Evolutionary conservation across 495 filamentous ascomycete genomes (phyloP).

Genomic region (Amniculicola lignicola): DNA sequence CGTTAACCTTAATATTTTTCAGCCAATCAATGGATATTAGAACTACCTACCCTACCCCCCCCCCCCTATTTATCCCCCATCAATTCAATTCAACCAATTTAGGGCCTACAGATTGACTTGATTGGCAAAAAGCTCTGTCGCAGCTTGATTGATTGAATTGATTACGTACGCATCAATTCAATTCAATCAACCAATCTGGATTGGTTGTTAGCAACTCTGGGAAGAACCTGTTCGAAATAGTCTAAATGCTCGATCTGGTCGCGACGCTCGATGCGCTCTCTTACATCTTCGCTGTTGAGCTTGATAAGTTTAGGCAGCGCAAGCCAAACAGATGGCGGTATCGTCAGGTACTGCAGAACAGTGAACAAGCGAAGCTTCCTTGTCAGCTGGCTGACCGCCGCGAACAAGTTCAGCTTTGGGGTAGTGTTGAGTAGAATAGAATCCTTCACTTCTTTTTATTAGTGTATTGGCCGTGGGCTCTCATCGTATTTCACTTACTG

Average conservation of each 20-base stretch:
- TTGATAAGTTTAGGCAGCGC: conserved; percentile 1
- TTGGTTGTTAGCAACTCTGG: too few relatives aligned
- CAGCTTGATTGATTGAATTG: too few relatives aligned
- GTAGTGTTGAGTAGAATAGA: background rate
- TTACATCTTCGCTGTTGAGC: background rate
- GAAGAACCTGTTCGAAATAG: conserved; percentile 9
- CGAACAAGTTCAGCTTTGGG: conserved; percentile 2
- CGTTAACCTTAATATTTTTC: too few relatives aligned
- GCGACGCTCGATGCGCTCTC: background rate
- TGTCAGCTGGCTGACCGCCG: background rate
- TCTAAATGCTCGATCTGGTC: conserved; percentile 3
- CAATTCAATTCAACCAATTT: too few relatives aligned
- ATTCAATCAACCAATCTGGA: too few relatives aligned
- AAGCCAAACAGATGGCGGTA: conserved; percentile 1
- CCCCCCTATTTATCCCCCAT: too few relatives aligned
- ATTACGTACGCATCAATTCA: too few relatives aligned
- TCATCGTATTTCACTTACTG: background rate
- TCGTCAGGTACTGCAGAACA: background rate
- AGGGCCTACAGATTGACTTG: too few relatives aligned
- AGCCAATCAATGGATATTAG: too few relatives aligned
- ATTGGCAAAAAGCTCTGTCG: too few relatives aligned
- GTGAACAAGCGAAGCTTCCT: background rate
- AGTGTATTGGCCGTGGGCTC: background rate
- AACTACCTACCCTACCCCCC: too few relatives aligned
- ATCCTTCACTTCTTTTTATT: background rate